Base-by-base conservation (phyloP, 495 filamentous ascomycete species). In the Xylaria telfairii region DNA sequence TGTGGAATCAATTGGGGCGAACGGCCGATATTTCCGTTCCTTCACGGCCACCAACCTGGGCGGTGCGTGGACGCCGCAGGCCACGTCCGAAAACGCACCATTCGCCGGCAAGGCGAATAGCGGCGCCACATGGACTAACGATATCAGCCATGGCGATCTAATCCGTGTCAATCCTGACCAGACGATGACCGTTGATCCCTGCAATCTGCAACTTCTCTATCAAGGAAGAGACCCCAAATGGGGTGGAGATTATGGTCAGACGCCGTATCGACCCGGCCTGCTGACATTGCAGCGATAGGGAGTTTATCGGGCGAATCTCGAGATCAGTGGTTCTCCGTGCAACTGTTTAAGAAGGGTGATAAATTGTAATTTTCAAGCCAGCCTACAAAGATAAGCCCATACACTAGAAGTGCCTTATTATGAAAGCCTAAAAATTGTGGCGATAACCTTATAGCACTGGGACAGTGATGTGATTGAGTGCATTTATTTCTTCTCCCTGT, bases 41-140 rank as follows among this genome's bases (percentile, higher is more conserved):
- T 90, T 86, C 78, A 90, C 87, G 3, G 83, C 89, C 26, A 80
- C 69, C 42, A 85, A 80, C 62, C 83, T 90, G 0, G 71, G 73
- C 60, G 89, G 89, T 0, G 44, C 78, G 24, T 91, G 89, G 89
- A 87, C 85, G 0, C 66, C 81, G 9, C 85, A 88, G 72, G 84
- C 88, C 3, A 76, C 76, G 1, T 83, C 57, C 30, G 88, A 90
- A 80, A 82, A 73, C 72, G 64, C 74, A 7, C 85, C 89, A 4
- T 91, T 90, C 62, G 89, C 89, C 3, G 88, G 89, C 62, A 87
- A 87, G 75, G 85, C 84, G 26, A 90, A 91, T 75, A 89, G 84
- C 68, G 86, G 86, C 61, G 86, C 86, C 1, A 83, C 82, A 54
- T 91, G 89, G 89, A 90, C 88, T 53, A 83, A 88, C 76, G 87